phyloP scores from a whole-genome alignment of 352 stramenopile species.

The Globisporangium cederbergense region DNA sequence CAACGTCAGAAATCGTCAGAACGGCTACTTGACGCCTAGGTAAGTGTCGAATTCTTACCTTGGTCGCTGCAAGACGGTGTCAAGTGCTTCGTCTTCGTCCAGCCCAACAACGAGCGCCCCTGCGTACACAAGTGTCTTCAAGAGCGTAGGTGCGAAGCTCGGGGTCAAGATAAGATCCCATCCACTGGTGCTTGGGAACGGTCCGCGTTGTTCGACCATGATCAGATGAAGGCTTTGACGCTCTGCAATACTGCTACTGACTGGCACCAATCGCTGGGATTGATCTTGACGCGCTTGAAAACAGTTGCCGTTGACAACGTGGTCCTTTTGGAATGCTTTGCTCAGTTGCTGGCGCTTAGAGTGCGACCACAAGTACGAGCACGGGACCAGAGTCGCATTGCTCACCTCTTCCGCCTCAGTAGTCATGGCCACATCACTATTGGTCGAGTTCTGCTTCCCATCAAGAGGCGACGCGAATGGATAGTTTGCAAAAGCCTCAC shows the following conservation, averaged over 20 bases:
- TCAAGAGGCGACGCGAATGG: constrained; percentile 22
- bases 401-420: not conserved
- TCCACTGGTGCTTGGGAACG: constrained; percentile 49
- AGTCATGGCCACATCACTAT: constrained; percentile 12
- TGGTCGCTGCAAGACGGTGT: constrained; percentile 42
- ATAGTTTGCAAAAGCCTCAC: constrained; percentile 21
- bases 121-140: constrained; percentile 65
- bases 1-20: not conserved
- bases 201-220: constrained; percentile 29
- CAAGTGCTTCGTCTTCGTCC: constrained; percentile 61
- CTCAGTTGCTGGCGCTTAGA: constrained; percentile 32
- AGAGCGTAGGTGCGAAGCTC: constrained; percentile 34
- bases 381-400: constrained; percentile 16
- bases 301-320: constrained; percentile 50
- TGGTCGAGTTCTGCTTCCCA: not conserved
- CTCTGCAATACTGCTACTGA: not conserved
- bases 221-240: constrained; percentile 35
- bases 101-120: constrained; percentile 69
- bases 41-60: constrained; percentile 23
- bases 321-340: constrained; percentile 44
- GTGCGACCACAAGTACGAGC: constrained; percentile 60
- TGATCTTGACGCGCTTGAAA: constrained; percentile 29
- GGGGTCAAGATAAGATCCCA: constrained; percentile 67
- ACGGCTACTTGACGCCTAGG: not conserved
- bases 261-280: not conserved